Evolutionary conservation across 2,329 filamentous ascomycete species (phyloP).

Genomic region (Ascochyta viciae-villosae): DNA sequence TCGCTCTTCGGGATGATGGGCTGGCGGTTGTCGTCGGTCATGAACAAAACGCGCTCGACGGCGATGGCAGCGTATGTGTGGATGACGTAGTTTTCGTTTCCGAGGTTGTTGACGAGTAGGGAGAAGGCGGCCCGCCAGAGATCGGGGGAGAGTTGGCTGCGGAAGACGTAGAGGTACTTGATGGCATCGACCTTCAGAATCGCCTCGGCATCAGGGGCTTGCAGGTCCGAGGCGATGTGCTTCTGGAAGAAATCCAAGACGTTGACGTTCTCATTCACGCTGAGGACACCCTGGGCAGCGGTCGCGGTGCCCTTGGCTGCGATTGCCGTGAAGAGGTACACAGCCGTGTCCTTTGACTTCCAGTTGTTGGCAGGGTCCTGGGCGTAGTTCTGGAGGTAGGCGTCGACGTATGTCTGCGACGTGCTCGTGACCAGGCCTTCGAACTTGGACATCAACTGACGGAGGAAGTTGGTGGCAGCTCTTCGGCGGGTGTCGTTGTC

Average conservation of each 20-base stretch:
- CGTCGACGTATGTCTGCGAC: conserved; percentile 85
- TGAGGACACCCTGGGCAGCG: conserved; percentile 86
- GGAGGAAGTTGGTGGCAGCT: conserved; percentile 92
- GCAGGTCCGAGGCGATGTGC: conserved; percentile 86
- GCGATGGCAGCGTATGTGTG: conserved; percentile 98
- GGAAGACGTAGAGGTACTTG: conserved; percentile 97
- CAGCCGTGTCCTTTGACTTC: conserved; percentile 98
- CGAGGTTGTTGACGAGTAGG: conserved; percentile 88
- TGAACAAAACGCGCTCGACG: conserved; percentile 88
- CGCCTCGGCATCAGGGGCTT: conserved; percentile 74
- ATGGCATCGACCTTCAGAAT: conserved; percentile 97
- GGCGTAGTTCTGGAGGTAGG: conserved; percentile 78
- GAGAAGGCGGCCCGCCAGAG: conserved; percentile 92
- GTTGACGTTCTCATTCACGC: conserved; percentile 80
- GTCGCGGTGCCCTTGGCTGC: conserved; percentile 91
- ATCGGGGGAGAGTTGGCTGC: conserved; percentile 88
- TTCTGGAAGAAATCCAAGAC: conserved; percentile 95
- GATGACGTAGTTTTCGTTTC: conserved; percentile 90
- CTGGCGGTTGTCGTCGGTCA: conserved; percentile 76
- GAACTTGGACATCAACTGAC: conserved; percentile 87
- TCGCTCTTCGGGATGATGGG: conserved; percentile 81
- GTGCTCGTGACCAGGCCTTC: conserved; percentile 83
- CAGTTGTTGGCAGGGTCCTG: conserved; percentile 74
- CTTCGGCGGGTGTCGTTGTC: conserved; percentile 92
- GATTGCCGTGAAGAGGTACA: conserved; percentile 93